Evolutionary conservation across 768 basidiomycete genomes (phyloP).

Genomic region (Strobilomyces confusus): DNA sequence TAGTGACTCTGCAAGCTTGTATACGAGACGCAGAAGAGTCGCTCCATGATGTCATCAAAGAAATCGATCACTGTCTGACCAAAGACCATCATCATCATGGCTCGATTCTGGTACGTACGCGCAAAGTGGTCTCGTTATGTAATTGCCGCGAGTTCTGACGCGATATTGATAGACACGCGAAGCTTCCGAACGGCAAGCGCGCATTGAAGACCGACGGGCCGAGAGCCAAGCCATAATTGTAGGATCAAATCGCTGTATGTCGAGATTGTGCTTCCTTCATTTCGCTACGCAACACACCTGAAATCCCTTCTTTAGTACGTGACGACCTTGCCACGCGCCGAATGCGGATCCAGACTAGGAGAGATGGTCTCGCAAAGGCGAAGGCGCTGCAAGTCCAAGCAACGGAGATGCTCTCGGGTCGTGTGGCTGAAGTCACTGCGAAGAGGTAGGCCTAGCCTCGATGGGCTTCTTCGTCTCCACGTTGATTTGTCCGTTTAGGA

Average conservation of each 20-base stretch:
- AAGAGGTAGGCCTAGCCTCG: constrained; percentile 34
- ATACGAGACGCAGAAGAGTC: constrained; percentile 49
- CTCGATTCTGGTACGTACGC: constrained; percentile 37
- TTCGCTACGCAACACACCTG: constrained; percentile 13
- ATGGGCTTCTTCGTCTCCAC: constrained; percentile 9
- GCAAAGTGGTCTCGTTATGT: constrained; percentile 17
- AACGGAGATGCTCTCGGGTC: constrained; percentile 18
- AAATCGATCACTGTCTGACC: constrained; percentile 46
- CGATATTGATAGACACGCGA: constrained; percentile 54
- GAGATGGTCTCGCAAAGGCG: constrained; percentile 43
- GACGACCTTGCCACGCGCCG: constrained; percentile 41
- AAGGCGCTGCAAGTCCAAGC: constrained; percentile 37
- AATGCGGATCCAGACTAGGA: constrained; percentile 43
- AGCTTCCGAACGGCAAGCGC: constrained; percentile 59
- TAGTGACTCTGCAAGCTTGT: constrained; percentile 49
- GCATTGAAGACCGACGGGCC: constrained; percentile 46
- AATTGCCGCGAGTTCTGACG: constrained; percentile 24
- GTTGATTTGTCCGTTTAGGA: constrained; percentile 35
- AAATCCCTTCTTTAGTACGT: constrained; percentile 34
- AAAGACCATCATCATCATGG: constrained; percentile 38
- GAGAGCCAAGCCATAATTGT: constrained; percentile 41
- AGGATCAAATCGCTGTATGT: constrained; percentile 45
- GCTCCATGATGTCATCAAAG: constrained; percentile 43
- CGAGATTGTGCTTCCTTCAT: constrained; percentile 20
- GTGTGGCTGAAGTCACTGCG: constrained; percentile 33